Percentiles rank a stretch among this genome's conserved stretches.
These are phyloP conservation scores for Gossypium turneri DNA, from an alignment of 345 rosid species.

Conservation along the genomic window DNA sequence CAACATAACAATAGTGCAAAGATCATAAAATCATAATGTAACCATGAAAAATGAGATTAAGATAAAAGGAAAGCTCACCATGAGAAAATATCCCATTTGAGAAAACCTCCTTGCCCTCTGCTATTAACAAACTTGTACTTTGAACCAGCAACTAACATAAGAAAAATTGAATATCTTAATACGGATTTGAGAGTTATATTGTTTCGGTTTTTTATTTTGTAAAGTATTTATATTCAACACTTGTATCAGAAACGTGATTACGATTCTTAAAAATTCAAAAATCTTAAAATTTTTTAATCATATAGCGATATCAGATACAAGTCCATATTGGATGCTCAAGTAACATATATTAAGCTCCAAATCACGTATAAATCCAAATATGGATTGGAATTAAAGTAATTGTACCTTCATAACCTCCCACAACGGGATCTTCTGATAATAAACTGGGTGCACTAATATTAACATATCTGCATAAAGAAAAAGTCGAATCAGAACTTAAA, in stretches of 20 bases:
- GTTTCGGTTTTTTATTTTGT: background rate
- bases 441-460: slow-evolving; percentile 13
- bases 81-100: slow-evolving; percentile 11
- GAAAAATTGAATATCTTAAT: background rate
- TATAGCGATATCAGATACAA: background rate
- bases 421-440: slow-evolving; percentile 20
- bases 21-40: too few relatives aligned
- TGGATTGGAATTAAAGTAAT: background rate
- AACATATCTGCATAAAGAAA: background rate
- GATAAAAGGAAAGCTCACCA: slow-evolving; percentile 3
- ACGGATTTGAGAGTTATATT: background rate
- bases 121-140: slow-evolving; percentile 15
- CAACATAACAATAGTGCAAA: too few relatives aligned
- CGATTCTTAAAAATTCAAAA: background rate
- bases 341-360: too few relatives aligned
- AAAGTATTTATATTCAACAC: background rate
- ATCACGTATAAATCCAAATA: background rate
- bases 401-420: slow-evolving; percentile 23
- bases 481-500: background rate
- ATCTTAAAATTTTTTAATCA: background rate
- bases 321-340: background rate
- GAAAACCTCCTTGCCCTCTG: slow-evolving; percentile 22
- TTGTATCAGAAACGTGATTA: background rate
- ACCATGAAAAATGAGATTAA: too few relatives aligned
- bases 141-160: slow-evolving; percentile 13